Evolutionary conservation across 2,329 filamentous ascomycete genomes (phyloP).

Genomic region (Aureobasidium sp.): DNA sequence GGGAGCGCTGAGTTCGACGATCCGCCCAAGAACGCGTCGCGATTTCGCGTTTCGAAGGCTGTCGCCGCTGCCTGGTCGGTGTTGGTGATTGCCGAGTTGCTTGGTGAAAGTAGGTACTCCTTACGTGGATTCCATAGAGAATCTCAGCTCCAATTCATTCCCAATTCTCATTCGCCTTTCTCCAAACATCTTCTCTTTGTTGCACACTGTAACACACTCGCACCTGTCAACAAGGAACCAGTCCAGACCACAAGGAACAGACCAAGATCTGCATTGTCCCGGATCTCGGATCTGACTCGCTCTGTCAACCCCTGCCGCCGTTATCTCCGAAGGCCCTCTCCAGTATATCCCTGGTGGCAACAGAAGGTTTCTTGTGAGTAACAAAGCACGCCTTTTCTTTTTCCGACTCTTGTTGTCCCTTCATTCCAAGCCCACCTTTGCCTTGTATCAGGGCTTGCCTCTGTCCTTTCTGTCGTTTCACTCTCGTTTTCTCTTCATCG

Average conservation of each 20-base stretch:
- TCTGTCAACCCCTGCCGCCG: background rate
- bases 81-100: background rate
- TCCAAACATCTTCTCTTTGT: background rate
- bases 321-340: background rate
- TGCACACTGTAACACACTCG: background rate
- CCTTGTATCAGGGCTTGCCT: background rate
- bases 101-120: background rate
- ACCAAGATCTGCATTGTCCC: background rate
- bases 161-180: background rate
- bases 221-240: slow-evolving; percentile 5
- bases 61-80: background rate
- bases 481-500: background rate
- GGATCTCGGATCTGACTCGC: slow-evolving; percentile 10
- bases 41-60: background rate
- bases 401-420: background rate
- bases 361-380: background rate
- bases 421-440: background rate
- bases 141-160: background rate
- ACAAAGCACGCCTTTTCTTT: background rate
- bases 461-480: background rate
- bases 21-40: background rate
- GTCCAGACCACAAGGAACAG: slow-evolving; percentile 1
- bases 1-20: background rate
- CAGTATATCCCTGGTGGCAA: slow-evolving; percentile 6
- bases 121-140: background rate